A percentile compares a stretch with the other conserved stretches of the same genome.
Conservation (phyloP, 768 basidiomycete species). For the Tremella yokohamensis region DNA sequence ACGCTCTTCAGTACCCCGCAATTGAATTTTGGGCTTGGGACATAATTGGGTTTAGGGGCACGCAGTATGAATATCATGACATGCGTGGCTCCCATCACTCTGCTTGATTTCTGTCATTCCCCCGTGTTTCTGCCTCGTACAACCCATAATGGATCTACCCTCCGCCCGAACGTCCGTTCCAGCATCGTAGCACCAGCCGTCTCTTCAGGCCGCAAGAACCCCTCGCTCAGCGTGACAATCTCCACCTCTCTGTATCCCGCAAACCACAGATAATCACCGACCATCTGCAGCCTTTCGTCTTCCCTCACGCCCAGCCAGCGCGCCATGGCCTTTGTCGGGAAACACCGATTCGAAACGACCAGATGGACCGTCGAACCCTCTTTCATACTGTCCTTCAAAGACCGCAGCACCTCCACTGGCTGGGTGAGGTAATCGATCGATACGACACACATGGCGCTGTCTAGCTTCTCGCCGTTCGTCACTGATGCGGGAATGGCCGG, state of each 20-base stretch:
- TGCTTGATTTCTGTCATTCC: no score
- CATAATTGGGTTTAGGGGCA: no score
- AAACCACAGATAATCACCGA: conserved; percentile 32
- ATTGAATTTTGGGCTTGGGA: no score
- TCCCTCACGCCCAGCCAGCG: conserved; percentile 19
- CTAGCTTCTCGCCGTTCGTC: conserved; percentile 4
- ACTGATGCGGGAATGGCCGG: conserved; percentile 6
- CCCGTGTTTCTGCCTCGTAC: conserved; percentile 21
- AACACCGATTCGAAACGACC: conserved; percentile 35
- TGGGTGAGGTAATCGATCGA: conserved; percentile 39
- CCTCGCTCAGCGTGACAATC: conserved; percentile 13
- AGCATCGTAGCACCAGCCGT: not conserved
- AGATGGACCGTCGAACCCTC: conserved; percentile 22
- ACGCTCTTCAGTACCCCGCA: no score
- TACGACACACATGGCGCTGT: conserved; percentile 31
- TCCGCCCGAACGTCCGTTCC: conserved; percentile 8
- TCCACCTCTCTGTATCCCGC: conserved; percentile 21
- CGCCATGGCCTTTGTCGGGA: conserved; percentile 29
- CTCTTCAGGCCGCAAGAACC: no score
- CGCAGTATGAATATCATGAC: no score
- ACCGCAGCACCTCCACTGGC: conserved; percentile 25
- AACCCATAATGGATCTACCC: conserved; percentile 32
- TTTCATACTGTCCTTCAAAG: conserved; percentile 7
- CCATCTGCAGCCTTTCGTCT: conserved; percentile 26
- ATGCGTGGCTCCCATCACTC: no score